phyloP scores from a whole-genome alignment of 1,284 basidiomycete species.

The Baeospora myosura region DNA sequence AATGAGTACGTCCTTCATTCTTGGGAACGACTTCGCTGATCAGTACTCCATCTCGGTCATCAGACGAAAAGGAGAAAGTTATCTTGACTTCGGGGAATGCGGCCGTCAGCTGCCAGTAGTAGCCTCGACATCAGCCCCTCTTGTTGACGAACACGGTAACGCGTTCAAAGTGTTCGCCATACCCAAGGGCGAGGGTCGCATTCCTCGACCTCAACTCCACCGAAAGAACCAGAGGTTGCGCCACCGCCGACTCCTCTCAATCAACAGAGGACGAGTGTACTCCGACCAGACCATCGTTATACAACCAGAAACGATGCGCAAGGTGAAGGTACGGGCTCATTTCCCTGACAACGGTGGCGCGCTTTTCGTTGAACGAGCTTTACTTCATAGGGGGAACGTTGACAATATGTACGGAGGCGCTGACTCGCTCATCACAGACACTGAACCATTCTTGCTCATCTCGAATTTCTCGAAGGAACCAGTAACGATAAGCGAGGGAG shows the following conservation, averaged over 20 bases:
- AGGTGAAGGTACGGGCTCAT: not conserved
- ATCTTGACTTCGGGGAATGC: conserved; percentile 18
- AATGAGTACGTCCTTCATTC: conserved; percentile 19
- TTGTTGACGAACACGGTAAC: conserved; percentile 8
- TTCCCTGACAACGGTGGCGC: not conserved
- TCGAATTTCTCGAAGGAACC: conserved; percentile 17
- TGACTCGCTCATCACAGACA: conserved; percentile 14
- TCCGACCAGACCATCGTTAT: conserved; percentile 7
- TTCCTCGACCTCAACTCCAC: conserved; percentile 1
- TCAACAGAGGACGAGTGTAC: not conserved
- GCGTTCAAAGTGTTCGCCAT: conserved; percentile 12
- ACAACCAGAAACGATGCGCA: conserved; percentile 9
- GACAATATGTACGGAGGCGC: conserved; percentile 16
- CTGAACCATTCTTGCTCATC: conserved; percentile 13
- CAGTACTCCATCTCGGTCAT: conserved; percentile 23
- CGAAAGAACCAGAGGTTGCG: conserved; percentile 6
- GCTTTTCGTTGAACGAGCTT: conserved; percentile 10
- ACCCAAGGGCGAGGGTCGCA: not conserved
- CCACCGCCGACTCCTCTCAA: not conserved
- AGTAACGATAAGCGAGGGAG: conserved; percentile 13
- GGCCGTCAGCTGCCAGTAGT: conserved; percentile 10
- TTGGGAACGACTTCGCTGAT: conserved; percentile 25
- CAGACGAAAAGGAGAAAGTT: conserved; percentile 11
- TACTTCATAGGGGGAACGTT: not conserved
- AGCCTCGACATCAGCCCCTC: conserved; percentile 6